Conservation (phyloP, 2,329 filamentous ascomycete genomes). For the Pestalotiopsis fici region DNA sequence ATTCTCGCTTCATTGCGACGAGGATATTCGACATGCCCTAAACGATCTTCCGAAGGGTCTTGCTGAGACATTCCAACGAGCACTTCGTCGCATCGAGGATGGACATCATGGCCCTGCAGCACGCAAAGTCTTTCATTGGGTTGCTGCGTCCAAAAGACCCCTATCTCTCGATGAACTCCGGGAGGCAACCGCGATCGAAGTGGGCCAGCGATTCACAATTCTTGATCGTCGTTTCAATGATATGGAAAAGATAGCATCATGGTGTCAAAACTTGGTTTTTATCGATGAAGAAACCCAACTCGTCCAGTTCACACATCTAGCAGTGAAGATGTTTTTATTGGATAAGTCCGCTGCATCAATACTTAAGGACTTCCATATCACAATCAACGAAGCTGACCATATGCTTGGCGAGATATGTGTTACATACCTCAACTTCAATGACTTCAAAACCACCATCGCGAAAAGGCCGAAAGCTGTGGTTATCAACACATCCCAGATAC, state of each 20-base stretch:
- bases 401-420: constrained; percentile 36
- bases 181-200: constrained; percentile 36
- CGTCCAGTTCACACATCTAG: constrained; percentile 20
- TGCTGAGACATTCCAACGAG: constrained; percentile 28
- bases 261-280: constrained; percentile 19
- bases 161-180: constrained; percentile 35
- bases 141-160: constrained; percentile 30
- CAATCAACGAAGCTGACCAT: constrained; percentile 24
- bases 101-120: constrained; percentile 18
- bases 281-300: constrained; percentile 17
- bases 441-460: constrained; percentile 36
- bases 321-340: constrained; percentile 30
- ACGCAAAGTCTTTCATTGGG: constrained; percentile 30
- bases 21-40: constrained; percentile 27
- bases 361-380: constrained; percentile 22
- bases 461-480: constrained; percentile 23
- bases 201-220: constrained; percentile 24
- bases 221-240: constrained; percentile 25
- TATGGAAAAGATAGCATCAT: constrained; percentile 18
- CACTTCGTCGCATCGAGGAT: constrained; percentile 21
- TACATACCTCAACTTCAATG: constrained; percentile 39
- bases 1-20: constrained; percentile 15
- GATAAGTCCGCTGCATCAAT: not conserved
- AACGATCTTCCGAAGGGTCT: constrained; percentile 30
- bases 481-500: not conserved